Percentiles rank a stretch among this genome's conserved stretches.
phyloP scores from a whole-genome alignment of 805 yeast genomes.

The Starmera amethionina region DNA sequence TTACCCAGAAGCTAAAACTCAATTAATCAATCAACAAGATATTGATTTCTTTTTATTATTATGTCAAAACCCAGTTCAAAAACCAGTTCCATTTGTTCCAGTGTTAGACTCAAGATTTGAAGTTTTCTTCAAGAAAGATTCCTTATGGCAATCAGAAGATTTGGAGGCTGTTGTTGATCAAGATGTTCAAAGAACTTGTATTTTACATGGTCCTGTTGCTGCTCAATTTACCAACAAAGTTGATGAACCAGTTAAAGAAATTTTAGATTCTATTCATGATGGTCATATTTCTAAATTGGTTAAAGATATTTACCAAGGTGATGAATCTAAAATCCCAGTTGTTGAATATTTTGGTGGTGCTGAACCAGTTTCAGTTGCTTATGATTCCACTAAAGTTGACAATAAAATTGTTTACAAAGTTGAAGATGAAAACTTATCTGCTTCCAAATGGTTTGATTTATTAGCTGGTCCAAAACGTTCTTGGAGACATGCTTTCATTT shows the following conservation, averaged over 20 bases:
- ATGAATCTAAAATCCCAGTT: conserved; percentile 65
- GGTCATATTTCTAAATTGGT: conserved; percentile 74
- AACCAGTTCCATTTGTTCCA: conserved; percentile 98
- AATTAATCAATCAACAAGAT: conserved; percentile 91
- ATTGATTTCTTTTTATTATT: conserved; percentile 82
- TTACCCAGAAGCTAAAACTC: conserved; percentile 68
- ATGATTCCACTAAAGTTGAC: conserved; percentile 21
- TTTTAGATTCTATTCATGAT: conserved; percentile 79
- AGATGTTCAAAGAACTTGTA: conserved; percentile 98
- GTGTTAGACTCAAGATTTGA: conserved; percentile 90
- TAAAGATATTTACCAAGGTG: conserved; percentile 60
- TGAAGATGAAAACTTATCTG: conserved; percentile 21
- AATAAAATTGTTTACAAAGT: conserved; percentile 29
- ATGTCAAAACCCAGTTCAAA: conserved; percentile 77
- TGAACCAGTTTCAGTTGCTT: conserved; percentile 31
- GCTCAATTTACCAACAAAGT: conserved; percentile 82
- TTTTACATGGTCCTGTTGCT: conserved; percentile 97
- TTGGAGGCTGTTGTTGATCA: conserved; percentile 91
- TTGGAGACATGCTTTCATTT: conserved; percentile 90
- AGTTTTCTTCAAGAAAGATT: conserved; percentile 95
- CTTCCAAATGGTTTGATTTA: conserved; percentile 57
- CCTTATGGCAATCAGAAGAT: conserved; percentile 98
- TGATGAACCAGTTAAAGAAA: conserved; percentile 87
- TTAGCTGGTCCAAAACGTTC: conserved; percentile 70
- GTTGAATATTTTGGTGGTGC: conserved; percentile 84